Base-by-base conservation (phyloP, 441 rosid species). In the Populus hybrid region DNA sequence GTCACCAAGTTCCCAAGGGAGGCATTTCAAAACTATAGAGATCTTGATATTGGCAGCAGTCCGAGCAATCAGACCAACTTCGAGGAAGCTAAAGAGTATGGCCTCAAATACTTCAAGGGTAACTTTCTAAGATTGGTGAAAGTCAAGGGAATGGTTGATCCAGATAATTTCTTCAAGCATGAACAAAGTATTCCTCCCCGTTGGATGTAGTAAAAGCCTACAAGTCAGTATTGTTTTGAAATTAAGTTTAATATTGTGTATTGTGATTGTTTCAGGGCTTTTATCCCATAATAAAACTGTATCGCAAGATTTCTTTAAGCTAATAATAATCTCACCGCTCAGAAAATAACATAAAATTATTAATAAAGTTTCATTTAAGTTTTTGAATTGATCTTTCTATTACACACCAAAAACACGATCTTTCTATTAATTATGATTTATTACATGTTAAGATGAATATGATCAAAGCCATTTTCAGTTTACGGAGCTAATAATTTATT, bases 131-230 rank as follows among this genome's bases (percentile, higher is more conserved):
- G 90, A 56, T 71, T 91, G 74, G 29, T 89, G 84, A 16, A 68
- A 78, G 18, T 87, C 82, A 66, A 91, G 86, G 81, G 82, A 82
- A 9, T 75, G 68, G 82, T 85, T 69, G 93, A 91, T 84, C 91
- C 90, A 80, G 77, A 23, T 75, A 82, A 91, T 82, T 84, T 91
- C 89, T 81, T 90, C 74, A 82, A 71, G 73, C 80, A 89, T 71
- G 90, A 89, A 78, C 91, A 89, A 75, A 88, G 90, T 40, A 85
- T 83, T 76, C 89, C 81, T 35, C 79, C 78, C 71, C 61, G 61
- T 33, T 31, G 21, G 61, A 6, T 6, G 2, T 53, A 53, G 61
- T 0, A 53, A 18, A 18, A 53, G 61, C 3, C 7, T 4, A 53
- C 1, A 5, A 53, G 61, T 53, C n/a, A 4, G 6, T 50, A 53